Percentiles rank a stretch among this genome's conserved stretches.
Conservation (phyloP, 192 early-diverging fungal genomes). For the Radiomyces spectabilis region DNA sequence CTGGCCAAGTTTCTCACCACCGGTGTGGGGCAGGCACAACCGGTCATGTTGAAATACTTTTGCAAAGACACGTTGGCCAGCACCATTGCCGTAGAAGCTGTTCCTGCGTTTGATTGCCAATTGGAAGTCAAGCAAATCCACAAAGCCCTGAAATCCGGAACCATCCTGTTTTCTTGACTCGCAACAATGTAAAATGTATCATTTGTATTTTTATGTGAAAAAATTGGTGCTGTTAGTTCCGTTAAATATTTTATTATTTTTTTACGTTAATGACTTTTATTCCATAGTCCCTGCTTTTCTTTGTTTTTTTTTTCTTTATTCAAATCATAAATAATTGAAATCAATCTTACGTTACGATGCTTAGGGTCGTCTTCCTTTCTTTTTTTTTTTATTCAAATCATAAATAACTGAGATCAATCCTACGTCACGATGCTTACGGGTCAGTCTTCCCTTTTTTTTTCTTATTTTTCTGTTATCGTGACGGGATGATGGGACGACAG, state of each 20-base stretch:
- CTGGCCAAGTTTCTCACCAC: constrained; percentile 2
- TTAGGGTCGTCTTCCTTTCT: not conserved
- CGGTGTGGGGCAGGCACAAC: not conserved
- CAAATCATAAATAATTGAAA: not conserved
- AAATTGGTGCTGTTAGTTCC: too few relatives aligned
- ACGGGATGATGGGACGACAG: not conserved
- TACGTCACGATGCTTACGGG: not conserved
- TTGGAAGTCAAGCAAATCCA: too few relatives aligned
- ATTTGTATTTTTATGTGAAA: too few relatives aligned
- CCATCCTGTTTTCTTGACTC: too few relatives aligned
- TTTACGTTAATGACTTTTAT: not conserved
- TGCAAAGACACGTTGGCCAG: not conserved
- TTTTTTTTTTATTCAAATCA: not conserved
- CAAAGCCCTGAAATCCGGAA: too few relatives aligned
- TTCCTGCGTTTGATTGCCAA: too few relatives aligned
- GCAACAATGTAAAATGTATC: too few relatives aligned
- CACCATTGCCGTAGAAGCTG: not conserved
- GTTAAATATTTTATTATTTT: not conserved
- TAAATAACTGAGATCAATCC: not conserved
- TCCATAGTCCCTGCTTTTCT: not conserved
- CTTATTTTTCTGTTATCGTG: not conserved
- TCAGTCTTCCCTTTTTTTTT: not conserved
- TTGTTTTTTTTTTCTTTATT: not conserved
- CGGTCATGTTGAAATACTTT: not conserved
- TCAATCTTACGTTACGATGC: not conserved